phyloP scores from a whole-genome alignment of 164 flowering plant genomes.

The Sedum album region DNA sequence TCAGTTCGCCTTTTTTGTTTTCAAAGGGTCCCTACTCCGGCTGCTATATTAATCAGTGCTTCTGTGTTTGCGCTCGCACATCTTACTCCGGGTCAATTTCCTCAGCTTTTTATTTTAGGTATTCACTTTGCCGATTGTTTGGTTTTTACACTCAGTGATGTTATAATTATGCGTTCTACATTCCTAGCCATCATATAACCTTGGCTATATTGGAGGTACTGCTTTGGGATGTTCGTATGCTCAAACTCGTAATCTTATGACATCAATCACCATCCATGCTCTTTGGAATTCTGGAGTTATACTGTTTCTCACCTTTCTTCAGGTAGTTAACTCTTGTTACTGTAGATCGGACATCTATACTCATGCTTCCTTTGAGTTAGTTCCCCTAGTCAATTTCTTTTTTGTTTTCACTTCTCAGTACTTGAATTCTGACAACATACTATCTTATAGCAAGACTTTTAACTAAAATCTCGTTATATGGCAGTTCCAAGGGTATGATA shows the following conservation, averaged over 20 bases:
- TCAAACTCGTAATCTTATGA: conserved; percentile 86
- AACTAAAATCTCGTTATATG: not conserved
- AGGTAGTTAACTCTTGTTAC: conserved; percentile 33
- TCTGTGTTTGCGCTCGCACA: conserved; percentile 88
- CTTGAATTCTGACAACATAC: not conserved
- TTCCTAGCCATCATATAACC: not conserved
- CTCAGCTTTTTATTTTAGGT: conserved; percentile 93
- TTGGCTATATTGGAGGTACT: conserved; percentile 34
- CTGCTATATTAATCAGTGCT: conserved; percentile 64
- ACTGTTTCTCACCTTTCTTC: conserved; percentile 62
- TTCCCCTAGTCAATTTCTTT: not conserved
- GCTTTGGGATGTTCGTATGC: conserved; percentile 92
- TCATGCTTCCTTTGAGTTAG: not conserved
- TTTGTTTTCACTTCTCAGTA: not conserved
- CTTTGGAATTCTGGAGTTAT: conserved; percentile 94
- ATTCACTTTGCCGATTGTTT: not conserved
- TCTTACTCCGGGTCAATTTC: conserved; percentile 90
- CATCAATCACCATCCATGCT: conserved; percentile 85
- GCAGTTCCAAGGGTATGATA: conserved; percentile 90
- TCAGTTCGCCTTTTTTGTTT: conserved; percentile 7
- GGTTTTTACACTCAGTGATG: not conserved
- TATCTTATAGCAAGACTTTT: not conserved
- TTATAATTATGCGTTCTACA: not conserved
- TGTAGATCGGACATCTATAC: not conserved
- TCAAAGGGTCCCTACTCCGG: conserved; percentile 90